Evolutionary conservation across 2,329 filamentous ascomycete genomes (phyloP).

Genomic region (Sporothrix inflata): DNA sequence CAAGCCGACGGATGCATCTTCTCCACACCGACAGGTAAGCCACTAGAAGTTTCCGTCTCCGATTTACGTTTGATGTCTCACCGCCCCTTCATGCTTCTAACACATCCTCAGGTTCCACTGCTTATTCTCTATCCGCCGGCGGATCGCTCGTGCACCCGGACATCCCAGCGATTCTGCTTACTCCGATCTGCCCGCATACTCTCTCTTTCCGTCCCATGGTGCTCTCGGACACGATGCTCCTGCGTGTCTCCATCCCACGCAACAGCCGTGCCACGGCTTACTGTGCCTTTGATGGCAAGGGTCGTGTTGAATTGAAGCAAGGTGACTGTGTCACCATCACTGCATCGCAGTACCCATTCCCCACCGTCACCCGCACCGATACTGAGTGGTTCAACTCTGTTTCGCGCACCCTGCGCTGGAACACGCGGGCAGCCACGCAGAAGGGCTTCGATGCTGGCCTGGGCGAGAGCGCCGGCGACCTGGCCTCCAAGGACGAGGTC

Average conservation of each 20-base stretch:
- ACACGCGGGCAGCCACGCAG: constrained; percentile 87
- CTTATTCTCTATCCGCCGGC: constrained; percentile 93
- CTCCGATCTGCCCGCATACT: constrained; percentile 96
- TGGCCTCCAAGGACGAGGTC: constrained; percentile 57
- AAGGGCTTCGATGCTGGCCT: constrained; percentile 73
- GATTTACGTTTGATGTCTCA: neutral
- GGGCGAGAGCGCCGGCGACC: constrained; percentile 47
- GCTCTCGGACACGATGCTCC: constrained; percentile 88
- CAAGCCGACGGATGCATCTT: constrained; percentile 98
- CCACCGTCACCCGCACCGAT: constrained; percentile 85
- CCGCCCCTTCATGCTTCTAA: neutral
- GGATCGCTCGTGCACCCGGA: constrained; percentile 95
- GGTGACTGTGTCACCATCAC: constrained; percentile 97
- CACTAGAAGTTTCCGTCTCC: neutral
- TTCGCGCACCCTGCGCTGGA: constrained; percentile 90
- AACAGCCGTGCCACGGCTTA: constrained; percentile 91
- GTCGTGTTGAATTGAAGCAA: constrained; percentile 86
- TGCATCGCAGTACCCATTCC: constrained; percentile 95
- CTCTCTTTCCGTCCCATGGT: constrained; percentile 98
- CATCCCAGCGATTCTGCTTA: constrained; percentile 94
- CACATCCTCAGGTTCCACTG: constrained; percentile 68
- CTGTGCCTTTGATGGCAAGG: constrained; percentile 97
- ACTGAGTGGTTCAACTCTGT: constrained; percentile 98
- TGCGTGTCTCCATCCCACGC: constrained; percentile 83
- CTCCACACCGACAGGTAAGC: constrained; percentile 81